Evolutionary conservation across 2,329 filamentous ascomycete species (phyloP), one percentile per base, ranked within the genome.

Genomic region (Zasmidium citrigriseum): DNA sequence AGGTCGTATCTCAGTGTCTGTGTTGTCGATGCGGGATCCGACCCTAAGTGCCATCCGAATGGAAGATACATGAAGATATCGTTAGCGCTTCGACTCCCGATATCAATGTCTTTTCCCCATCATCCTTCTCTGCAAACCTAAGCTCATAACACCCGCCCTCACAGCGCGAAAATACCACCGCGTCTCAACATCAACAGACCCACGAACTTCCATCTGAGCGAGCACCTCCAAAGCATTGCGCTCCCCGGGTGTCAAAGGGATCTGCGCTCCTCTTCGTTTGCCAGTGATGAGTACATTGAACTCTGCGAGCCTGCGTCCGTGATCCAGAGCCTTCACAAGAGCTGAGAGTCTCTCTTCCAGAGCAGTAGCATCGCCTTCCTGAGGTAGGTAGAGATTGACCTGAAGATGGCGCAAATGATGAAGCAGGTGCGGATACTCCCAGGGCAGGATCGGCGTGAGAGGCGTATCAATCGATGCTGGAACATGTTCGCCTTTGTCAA

Each of bases 321-420:
- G 50, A 27, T 68, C 62, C 3, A 65, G 34, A 14, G 56, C 57
- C 22, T 55, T 45, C 12, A 66, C 65, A 14, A 68, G 52, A 7
- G 24, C 50, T 2, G 5, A 9, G 1, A 63, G 49, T n/a, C 48
- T 51, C 9, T 41, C 11, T 41, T 61, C 46, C 16, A 59, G 54
- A 1, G 54, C 21, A 3, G 38, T n/a, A 10, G 53, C 10, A 22
- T 60, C 52, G 2, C 52, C 45, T 9, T 62, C 58, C 1, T 55
- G 52, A 1, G 64, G 66, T 7, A 65, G 20, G 25, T 63, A 64
- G 4, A 68, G 46, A 23, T 67, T 66, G 12, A 68, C 47, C 9
- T 63, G 56, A 2, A 67, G 46, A 58, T 53, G 57, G 9, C 64
- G 25, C 1, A 68, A 49, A n/a, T 63, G 58, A 23, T 54, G 16